Percentiles rank a stretch among this genome's conserved stretches.
phyloP scores from a whole-genome alignment of 139 green algal species.

The Trebouxia sp. region DNA sequence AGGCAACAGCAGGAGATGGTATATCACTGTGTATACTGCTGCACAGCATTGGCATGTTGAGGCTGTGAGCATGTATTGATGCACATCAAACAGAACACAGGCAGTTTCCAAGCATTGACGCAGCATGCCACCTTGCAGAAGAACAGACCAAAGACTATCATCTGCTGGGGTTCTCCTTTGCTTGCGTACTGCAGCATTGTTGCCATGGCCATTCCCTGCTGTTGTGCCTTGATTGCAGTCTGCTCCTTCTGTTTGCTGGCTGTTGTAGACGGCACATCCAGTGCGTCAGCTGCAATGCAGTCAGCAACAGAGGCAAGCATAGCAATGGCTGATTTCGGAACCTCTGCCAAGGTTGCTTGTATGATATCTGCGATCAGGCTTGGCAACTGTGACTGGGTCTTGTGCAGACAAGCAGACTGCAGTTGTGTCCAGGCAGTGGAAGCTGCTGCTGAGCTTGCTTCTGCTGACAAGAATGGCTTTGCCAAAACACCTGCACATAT shows the following conservation, averaged over 20 bases:
- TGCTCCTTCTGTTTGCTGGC: not conserved
- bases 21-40: too few species aligned
- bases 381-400: not conserved
- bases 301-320: constrained; percentile 15
- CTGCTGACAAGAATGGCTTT: not conserved
- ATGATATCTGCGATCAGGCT: not conserved
- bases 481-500: not conserved
- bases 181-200: not conserved
- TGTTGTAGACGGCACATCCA: not conserved
- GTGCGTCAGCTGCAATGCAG: not conserved
- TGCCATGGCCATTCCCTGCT: not conserved
- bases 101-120: too few species aligned
- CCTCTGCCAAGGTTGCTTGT: not conserved
- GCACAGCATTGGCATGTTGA: too few species aligned
- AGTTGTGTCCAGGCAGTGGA: not conserved
- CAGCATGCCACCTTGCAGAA: constrained; percentile 11
- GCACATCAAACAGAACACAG: too few species aligned
- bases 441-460: not conserved
- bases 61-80: too few species aligned
- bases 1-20: too few species aligned
- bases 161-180: not conserved
- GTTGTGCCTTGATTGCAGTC: not conserved
- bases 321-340: not conserved
- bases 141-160: not conserved
- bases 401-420: not conserved